A percentile compares a stretch with the other conserved stretches of the same genome.
Evolutionary conservation across 2,329 filamentous ascomycete genomes (phyloP).

Genomic region (Gliomastix tumulicola): DNA sequence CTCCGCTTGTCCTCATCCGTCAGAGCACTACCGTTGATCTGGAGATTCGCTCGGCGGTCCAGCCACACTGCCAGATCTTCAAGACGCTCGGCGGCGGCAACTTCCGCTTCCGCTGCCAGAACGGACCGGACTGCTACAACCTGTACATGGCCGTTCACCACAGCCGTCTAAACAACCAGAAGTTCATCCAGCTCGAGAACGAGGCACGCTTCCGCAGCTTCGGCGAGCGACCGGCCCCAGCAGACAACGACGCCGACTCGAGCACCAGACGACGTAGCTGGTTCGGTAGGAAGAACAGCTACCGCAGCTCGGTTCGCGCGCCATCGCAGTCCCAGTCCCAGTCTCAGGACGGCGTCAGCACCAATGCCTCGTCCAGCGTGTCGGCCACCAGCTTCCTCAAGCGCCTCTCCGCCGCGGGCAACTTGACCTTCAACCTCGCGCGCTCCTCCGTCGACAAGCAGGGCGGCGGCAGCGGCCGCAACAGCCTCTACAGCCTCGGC

Average conservation of each 20-base stretch:
- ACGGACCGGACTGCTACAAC: slow-evolving; percentile 67
- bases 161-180: slow-evolving; percentile 85
- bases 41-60: slow-evolving; percentile 83
- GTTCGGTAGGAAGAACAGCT: slow-evolving; percentile 59
- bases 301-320: slow-evolving; percentile 54
- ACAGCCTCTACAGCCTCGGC: slow-evolving; percentile 55
- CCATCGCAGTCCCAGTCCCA: slow-evolving; percentile 59
- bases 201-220: slow-evolving; percentile 67
- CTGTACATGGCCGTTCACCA: slow-evolving; percentile 85
- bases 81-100: slow-evolving; percentile 58
- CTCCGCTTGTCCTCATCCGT: slow-evolving; percentile 81
- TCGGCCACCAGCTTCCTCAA: slow-evolving; percentile 77
- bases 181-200: slow-evolving; percentile 65
- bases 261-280: slow-evolving; percentile 42
- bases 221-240: slow-evolving; percentile 46
- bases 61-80: slow-evolving; percentile 61
- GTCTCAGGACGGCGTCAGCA: slow-evolving; percentile 58
- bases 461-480: slow-evolving; percentile 40
- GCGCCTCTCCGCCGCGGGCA: slow-evolving; percentile 64
- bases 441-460: slow-evolving; percentile 65
- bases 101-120: slow-evolving; percentile 83
- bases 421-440: slow-evolving; percentile 72
- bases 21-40: slow-evolving; percentile 91
- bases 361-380: slow-evolving; percentile 48
- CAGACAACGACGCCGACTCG: slow-evolving; percentile 37